A percentile compares a stretch with the other conserved stretches of the same genome.
These are phyloP conservation scores for Centella asiatica DNA, from an alignment of 129 eudicot species.

Conservation along the genomic window DNA sequence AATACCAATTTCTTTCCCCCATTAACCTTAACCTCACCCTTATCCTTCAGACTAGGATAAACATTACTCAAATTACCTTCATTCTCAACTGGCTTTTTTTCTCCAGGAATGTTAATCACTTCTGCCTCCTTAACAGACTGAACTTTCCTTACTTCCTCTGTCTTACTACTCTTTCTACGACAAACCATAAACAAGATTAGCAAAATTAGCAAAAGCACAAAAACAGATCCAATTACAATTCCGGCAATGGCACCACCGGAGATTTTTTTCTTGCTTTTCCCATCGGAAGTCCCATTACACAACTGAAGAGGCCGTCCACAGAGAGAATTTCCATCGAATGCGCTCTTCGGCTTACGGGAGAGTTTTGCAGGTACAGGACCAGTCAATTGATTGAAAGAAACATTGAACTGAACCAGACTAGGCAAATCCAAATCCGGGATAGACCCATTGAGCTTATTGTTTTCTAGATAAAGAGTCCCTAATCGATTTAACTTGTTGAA, in stretches of 20 bases:
- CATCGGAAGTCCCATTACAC: constrained; percentile 32
- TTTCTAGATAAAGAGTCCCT: constrained; percentile 53
- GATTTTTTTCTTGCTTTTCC: constrained; percentile 23
- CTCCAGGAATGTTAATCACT: constrained; percentile 23
- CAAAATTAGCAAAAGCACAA: constrained; percentile 37
- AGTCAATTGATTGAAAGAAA: constrained; percentile 49
- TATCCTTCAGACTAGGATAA: constrained; percentile 21
- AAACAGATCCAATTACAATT: constrained; percentile 50
- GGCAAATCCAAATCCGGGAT: constrained; percentile 55
- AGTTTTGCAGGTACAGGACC: constrained; percentile 51
- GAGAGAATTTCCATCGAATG: constrained; percentile 54
- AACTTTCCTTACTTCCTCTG: constrained; percentile 14
- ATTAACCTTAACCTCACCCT: constrained; percentile 23
- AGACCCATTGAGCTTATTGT: constrained; percentile 41
- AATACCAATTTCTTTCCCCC: constrained; percentile 54
- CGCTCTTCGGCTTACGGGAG: constrained; percentile 25
- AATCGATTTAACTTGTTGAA: constrained; percentile 46
- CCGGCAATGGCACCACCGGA: constrained; percentile 92
- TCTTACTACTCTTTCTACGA: constrained; percentile 29
- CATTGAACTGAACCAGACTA: constrained; percentile 45
- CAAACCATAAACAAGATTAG: constrained; percentile 17
- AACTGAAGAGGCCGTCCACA: constrained; percentile 58
- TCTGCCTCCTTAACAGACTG: constrained; percentile 26
- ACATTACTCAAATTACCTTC: constrained; percentile 19
- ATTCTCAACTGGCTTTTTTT: constrained; percentile 18